Evolutionary conservation across 2,329 filamentous ascomycete genomes (phyloP).

Genomic region (Phialocephala sp.): DNA sequence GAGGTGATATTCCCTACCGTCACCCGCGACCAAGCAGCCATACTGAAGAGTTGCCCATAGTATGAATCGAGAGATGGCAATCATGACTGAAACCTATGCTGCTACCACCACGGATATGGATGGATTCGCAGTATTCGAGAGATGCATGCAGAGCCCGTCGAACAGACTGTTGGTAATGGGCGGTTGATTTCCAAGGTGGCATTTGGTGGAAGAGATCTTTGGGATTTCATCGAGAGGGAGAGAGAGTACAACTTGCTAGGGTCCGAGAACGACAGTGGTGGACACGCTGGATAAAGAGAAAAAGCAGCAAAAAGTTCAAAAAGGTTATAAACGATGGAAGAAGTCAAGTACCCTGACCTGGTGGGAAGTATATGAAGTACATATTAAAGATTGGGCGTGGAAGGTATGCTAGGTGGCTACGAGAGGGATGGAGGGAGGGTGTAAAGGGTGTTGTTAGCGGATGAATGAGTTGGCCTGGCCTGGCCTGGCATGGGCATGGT

Average conservation of each 20-base stretch:
- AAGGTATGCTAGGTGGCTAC: too few species aligned
- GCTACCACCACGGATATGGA: slow-evolving; percentile 16
- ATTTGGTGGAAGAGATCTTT: slow-evolving; percentile 18
- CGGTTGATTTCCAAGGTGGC: slow-evolving; percentile 17
- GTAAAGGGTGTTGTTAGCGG: slow-evolving; percentile 1
- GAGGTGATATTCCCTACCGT: slow-evolving; percentile 17
- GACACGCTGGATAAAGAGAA: slow-evolving; percentile 27
- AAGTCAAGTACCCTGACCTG: slow-evolving; percentile 19
- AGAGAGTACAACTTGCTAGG: slow-evolving; percentile 4
- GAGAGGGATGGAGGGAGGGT: not conserved
- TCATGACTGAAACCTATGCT: slow-evolving; percentile 29
- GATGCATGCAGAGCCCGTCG: slow-evolving; percentile 23
- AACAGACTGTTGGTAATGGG: slow-evolving; percentile 21
- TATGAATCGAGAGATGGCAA: slow-evolving; percentile 20
- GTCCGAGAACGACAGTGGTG: slow-evolving; percentile 28
- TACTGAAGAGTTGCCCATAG: slow-evolving; percentile 27
- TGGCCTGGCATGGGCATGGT: not conserved
- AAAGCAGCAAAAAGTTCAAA: slow-evolving; percentile 8
- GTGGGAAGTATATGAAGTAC: slow-evolving; percentile 27
- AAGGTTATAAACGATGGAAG: slow-evolving; percentile 13
- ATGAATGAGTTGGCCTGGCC: too few species aligned
- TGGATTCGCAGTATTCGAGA: slow-evolving; percentile 18
- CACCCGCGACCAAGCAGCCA: slow-evolving; percentile 20
- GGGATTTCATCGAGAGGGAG: slow-evolving; percentile 16
- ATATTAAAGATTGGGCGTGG: slow-evolving; percentile 22